Base-by-base conservation (phyloP, 129 eudicot species). In the Deinandra increscens region DNA sequence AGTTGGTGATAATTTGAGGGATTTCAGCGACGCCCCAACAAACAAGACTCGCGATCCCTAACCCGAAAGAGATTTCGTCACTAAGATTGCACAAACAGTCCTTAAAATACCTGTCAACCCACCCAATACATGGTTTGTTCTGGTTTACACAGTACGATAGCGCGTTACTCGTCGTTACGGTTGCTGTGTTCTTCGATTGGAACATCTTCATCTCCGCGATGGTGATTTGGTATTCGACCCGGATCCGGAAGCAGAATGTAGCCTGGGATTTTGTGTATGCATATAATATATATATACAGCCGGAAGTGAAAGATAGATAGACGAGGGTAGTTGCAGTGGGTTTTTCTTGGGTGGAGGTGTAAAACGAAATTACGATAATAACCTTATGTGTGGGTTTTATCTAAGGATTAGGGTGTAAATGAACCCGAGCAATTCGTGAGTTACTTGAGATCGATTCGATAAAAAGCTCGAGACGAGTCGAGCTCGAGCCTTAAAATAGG, bases 1-100 rank as follows among this genome's bases (percentile, higher is more conserved):
- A 93, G 78, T 93, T 93, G 82, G 97, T 87, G 81, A 93, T 60
- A 60, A 93, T 89, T 78, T 93, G 99, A 3, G 99, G 99, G 95
- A 93, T 84, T 82, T 93, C 99, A 50, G 99, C 99, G 22, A 93
- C 85, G 17, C 86, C 99, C 99, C 99, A 89, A 41, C 90, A 84
- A 42, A 89, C 49, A 33, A 93, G 87, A 58, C 99, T 93, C 0
- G 69, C 50, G 1, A 93, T 66, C 1, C 99, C 99, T 42, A 82
- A 87, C 0, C 84, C 95, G 34, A 93, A 93, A 0, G 99, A 93
- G 20, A 93, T 3, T 49, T 93, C 87, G 54, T 93, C 99, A 26
- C 59, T 71, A 3, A 75, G 20, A 69, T 85, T 85, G 73, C 99
- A 93, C 9, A 93, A 76, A 66, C 99, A 93, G 46, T 93, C 99